Evolutionary conservation across 1,139 yeast species (phyloP), one percentile per base, ranked within the genome.

Genomic region (Kluyveromyces sp.): DNA sequence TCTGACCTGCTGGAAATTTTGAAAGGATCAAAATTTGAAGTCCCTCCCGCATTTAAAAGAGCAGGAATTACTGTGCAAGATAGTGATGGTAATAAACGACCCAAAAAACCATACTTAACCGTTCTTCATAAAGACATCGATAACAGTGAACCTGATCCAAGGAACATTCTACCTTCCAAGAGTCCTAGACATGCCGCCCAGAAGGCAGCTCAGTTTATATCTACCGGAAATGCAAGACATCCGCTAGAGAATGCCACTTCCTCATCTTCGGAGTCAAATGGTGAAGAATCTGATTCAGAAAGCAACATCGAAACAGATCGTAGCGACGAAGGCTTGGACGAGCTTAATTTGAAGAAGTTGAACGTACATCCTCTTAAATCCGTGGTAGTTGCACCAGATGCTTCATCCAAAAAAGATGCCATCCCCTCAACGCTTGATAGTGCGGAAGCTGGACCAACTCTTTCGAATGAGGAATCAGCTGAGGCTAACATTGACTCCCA

Each of bases 81-180:
- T 33, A 51, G 51, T 15, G 59, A 56, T 30, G 51, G 50, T 9
- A 26, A 36, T 15, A 38, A 16, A 11, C 34, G 40, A 16, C 48
- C 51, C 36, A 56, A 46, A 31, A 65, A 60, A 33, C 64, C 62
- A 29, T 54, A 64, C 33, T 58, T 66, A 1, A 60, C 66, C 1
- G 61, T 63, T n/a, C 49, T 64, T 16, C 52, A 54, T 39, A 63
- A 57, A 38, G 61, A 60, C 36, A 52, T 64, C 17, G 65, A 60
- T 42, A 58, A 58, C 38, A 55, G 64, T 1, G 54, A 55, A 32
- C 62, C 63, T 22, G 61, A 57, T 44, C 55, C 59, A 9, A 54
- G 61, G 43, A 58, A 58, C 36, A 55, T 56, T 20, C 38, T 58
- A 25, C 61, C 64, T 2, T 46, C 46, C 30, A 49, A 54, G 33